These are phyloP conservation scores for Blastocystis sp. DNA, from an alignment of 352 stramenopile species.

Conservation along the genomic window DNA sequence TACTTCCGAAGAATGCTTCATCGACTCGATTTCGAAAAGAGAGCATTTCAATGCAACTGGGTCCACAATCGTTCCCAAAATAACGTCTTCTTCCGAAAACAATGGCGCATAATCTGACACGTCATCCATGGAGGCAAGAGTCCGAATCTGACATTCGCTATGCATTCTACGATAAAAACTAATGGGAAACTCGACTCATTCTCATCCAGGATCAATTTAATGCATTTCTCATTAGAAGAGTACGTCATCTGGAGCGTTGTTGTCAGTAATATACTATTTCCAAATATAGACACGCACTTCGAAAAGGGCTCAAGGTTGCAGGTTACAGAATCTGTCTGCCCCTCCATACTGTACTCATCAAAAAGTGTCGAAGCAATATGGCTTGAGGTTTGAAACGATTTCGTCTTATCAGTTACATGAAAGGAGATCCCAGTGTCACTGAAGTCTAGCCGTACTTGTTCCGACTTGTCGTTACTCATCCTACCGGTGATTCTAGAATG, in stretches of 20 bases:
- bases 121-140: background rate
- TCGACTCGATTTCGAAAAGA: constrained; percentile 15
- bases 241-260: constrained; percentile 53
- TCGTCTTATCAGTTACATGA: constrained; percentile 53
- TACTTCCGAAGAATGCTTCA: constrained; percentile 18
- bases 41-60: background rate
- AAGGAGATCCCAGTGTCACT: constrained; percentile 43
- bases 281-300: constrained; percentile 56
- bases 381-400: constrained; percentile 32
- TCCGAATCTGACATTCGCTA: constrained; percentile 42
- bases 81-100: constrained; percentile 20
- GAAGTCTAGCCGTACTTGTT: constrained; percentile 28
- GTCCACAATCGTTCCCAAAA: background rate
- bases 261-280: constrained; percentile 22
- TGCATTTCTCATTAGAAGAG: constrained; percentile 33
- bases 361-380: constrained; percentile 19
- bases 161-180: constrained; percentile 14
- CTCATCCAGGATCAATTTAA: constrained; percentile 40
- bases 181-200: background rate
- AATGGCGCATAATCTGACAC: constrained; percentile 10
- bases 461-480: background rate
- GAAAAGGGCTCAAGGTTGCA: constrained; percentile 47
- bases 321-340: constrained; percentile 26
- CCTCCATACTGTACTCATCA: constrained; percentile 35
- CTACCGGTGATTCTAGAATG: background rate